Evolutionary conservation across 2,329 filamentous ascomycete genomes (phyloP), one percentile per base, ranked within the genome.

Genomic region (Fonsecaea pedrosoi): DNA sequence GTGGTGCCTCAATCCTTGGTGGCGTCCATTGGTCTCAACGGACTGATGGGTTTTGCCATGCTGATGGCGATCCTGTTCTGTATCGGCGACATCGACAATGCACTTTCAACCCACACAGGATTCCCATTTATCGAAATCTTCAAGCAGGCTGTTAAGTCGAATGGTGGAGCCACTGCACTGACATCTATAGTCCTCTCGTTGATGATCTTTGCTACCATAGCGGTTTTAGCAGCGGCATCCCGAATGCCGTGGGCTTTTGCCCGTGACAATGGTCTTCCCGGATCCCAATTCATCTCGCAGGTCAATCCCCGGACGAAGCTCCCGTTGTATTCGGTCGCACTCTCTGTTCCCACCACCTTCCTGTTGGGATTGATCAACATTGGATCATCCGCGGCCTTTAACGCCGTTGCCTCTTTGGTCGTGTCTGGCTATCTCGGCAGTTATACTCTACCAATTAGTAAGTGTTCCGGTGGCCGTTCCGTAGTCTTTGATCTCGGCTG

Each of bases 401-500:
- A 85, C 71, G 83, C 82, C 64, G 81, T 86, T 68, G 79, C 83
- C n/a, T 85, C 83, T 1, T 77, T 87, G 12, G 81, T 81, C 32
- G 78, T 84, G 59, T 81, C 79, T 38, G 81, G 82, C 1, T 78
- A 86, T 15, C 81, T 86, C 57, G 80, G 80, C 21, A 84, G 82
- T 18, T 86, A 86, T 71, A 79, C 86, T 61, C 77, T 85, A 59
- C 80, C 80, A 37, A 78, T 82, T 7, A 50, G 45, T 50, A 50
- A 50, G 45, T 50, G 45, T 50, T 10, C 9, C 4, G 45, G 45
- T 10, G 18, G 21, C 6, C 18, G 1, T 12, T 25, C 45, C 30
- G 7, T 5, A 21, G 1, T 12, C 45, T 25, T 13, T 7, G 12
- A 25, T 30, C n/a, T 50, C 8, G 1, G 4, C 45, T 9, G 45